Evolutionary conservation across 306 rosid genomes (phyloP).

Genomic region (Trifolium fragiferum): DNA sequence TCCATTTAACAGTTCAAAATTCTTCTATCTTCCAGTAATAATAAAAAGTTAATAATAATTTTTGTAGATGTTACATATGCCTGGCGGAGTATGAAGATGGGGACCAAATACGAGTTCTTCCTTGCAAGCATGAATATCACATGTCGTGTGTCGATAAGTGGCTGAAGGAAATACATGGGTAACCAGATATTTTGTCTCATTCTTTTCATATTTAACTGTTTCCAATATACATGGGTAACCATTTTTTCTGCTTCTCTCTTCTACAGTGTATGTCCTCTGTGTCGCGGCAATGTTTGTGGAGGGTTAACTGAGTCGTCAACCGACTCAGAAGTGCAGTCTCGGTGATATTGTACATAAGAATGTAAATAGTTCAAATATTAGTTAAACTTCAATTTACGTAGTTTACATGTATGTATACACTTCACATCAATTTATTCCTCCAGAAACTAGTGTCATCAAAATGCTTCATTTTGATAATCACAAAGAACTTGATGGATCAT

Average conservation of each 20-base stretch:
- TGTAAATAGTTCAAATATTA: conserved; percentile 53
- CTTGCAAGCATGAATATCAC: conserved; percentile 92
- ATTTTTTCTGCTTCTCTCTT: conserved; percentile 18
- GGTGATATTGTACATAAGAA: conserved; percentile 56
- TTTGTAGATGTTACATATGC: conserved; percentile 89
- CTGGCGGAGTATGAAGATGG: conserved; percentile 95
- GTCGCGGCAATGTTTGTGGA: conserved; percentile 93
- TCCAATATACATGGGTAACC: conserved; percentile 15
- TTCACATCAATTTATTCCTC: conserved; percentile 34
- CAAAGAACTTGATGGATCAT: background rate
- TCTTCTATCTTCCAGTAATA: conserved; percentile 1
- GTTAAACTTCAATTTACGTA: conserved; percentile 19
- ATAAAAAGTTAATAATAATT: conserved; percentile 3
- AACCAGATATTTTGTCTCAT: conserved; percentile 2
- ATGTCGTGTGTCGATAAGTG: conserved; percentile 93
- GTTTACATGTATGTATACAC: conserved; percentile 33
- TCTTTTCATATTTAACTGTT: conserved; percentile 8
- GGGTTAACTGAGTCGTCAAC: conserved; percentile 55
- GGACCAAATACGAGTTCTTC: conserved; percentile 91
- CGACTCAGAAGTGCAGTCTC: conserved; percentile 58
- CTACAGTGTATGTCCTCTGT: conserved; percentile 92
- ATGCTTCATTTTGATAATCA: conserved; percentile 27
- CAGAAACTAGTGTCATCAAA: conserved; percentile 24
- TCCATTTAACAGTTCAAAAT: background rate
- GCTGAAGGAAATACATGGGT: conserved; percentile 99